These are phyloP conservation scores for Bipolaris sorokiniana DNA, from an alignment of 2,329 filamentous ascomycete species.

Conservation along the genomic window DNA sequence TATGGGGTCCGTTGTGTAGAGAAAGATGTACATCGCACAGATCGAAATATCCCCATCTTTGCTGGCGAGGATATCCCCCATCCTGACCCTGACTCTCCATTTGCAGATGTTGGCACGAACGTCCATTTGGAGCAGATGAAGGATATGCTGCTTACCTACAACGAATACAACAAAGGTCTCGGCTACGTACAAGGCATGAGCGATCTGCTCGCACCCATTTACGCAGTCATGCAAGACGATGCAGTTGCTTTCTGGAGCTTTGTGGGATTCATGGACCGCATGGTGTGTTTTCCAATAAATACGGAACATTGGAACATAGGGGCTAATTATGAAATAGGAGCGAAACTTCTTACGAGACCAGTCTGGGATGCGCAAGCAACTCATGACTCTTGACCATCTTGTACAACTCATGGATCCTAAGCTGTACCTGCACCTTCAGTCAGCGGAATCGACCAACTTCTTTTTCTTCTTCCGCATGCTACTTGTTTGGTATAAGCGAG, in stretches of 20 bases:
- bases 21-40: constrained; percentile 97
- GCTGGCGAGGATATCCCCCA: constrained; percentile 95
- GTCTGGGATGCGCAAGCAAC: constrained; percentile 91
- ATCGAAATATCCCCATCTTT: constrained; percentile 93
- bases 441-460: constrained; percentile 95
- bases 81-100: constrained; percentile 93
- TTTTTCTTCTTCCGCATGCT: constrained; percentile 99
- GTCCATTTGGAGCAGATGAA: constrained; percentile 99
- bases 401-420: constrained; percentile 97
- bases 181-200: constrained; percentile 99
- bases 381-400: constrained; percentile 88
- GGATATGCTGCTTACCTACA: constrained; percentile 98
- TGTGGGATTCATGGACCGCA: constrained; percentile 93
- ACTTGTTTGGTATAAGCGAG: constrained; percentile 97
- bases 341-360: constrained; percentile 95
- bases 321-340: constrained; percentile 59
- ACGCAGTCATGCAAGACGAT: constrained; percentile 96
- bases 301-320: too few species aligned
- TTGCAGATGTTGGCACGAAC: constrained; percentile 90
- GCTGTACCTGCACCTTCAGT: constrained; percentile 87
- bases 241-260: constrained; percentile 97
- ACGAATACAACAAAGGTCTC: constrained; percentile 93
- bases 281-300: constrained; percentile 58
- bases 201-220: constrained; percentile 92
- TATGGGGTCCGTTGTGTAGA: constrained; percentile 69